phyloP scores from a whole-genome alignment of 1,139 yeast species.

The Suhomyces wounanorum region DNA sequence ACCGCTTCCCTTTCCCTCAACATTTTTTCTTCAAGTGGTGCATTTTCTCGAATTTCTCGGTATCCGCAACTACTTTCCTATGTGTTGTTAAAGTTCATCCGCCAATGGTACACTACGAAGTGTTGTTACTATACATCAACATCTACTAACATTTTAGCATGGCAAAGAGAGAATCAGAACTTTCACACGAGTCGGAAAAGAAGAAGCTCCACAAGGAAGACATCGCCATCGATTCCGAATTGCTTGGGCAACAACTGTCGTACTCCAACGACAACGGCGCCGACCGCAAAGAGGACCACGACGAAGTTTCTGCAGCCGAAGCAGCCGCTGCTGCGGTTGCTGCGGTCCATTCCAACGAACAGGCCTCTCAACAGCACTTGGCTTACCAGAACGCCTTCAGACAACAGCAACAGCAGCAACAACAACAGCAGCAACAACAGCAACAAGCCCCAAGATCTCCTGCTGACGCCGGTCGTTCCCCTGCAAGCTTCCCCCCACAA shows the following conservation, averaged over 20 bases:
- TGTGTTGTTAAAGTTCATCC: too few species aligned
- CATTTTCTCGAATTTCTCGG: too few species aligned
- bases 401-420: slow-evolving; percentile 26
- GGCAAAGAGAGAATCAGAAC: slow-evolving; percentile 35
- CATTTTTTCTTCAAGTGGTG: too few species aligned
- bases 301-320: slow-evolving; percentile 32
- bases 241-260: slow-evolving; percentile 47
- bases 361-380: slow-evolving; percentile 28
- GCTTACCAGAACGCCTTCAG: slow-evolving; percentile 36
- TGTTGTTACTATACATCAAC: too few species aligned
- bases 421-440: slow-evolving; percentile 20
- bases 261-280: slow-evolving; percentile 24
- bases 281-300: slow-evolving; percentile 18
- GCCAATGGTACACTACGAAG: too few species aligned
- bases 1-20: too few species aligned
- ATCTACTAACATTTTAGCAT: slow-evolving; percentile 13
- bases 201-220: slow-evolving; percentile 37
- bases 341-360: slow-evolving; percentile 22
- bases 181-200: slow-evolving; percentile 23
- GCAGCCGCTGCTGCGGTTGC: slow-evolving; percentile 40
- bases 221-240: slow-evolving; percentile 50
- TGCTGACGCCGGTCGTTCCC: slow-evolving; percentile 11
- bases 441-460: slow-evolving; percentile 15
- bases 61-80: background rate
- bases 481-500: slow-evolving; percentile 21